Evolutionary conservation across 2,329 filamentous ascomycete genomes (phyloP).

Genomic region (Hypocrella siamensis): DNA sequence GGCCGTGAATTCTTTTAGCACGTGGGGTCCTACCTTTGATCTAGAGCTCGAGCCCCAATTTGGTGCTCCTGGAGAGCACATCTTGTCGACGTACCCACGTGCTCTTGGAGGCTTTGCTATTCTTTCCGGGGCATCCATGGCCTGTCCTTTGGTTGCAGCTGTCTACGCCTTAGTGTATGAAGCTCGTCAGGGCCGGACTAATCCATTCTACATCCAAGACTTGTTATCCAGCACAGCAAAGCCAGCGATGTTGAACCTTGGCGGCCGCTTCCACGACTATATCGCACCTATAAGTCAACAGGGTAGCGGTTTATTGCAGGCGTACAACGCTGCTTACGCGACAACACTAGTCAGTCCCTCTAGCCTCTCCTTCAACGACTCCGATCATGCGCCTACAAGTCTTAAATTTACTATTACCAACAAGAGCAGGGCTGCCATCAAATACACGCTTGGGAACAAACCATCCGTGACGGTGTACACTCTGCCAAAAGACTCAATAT

Average conservation of each 20-base stretch:
- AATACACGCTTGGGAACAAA: slow-evolving; percentile 31
- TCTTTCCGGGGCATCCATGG: slow-evolving; percentile 30
- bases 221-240: slow-evolving; percentile 23
- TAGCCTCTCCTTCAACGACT: slow-evolving; percentile 44
- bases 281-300: slow-evolving; percentile 38
- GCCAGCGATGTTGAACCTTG: slow-evolving; percentile 26
- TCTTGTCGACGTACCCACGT: slow-evolving; percentile 29
- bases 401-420: slow-evolving; percentile 36
- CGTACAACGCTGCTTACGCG: slow-evolving; percentile 37
- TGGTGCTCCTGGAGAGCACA: slow-evolving; percentile 21
- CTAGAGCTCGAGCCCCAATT: slow-evolving; percentile 23
- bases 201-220: slow-evolving; percentile 19
- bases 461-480: slow-evolving; percentile 36
- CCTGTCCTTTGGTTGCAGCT: slow-evolving; percentile 25
- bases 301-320: slow-evolving; percentile 28
- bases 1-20: slow-evolving; percentile 8
- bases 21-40: slow-evolving; percentile 26
- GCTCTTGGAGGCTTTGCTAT: slow-evolving; percentile 21
- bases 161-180: slow-evolving; percentile 22
- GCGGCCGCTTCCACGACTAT: slow-evolving; percentile 11
- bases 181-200: slow-evolving; percentile 24
- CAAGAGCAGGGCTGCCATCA: slow-evolving; percentile 27
- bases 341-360: slow-evolving; percentile 32
- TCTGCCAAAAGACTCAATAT: slow-evolving; percentile 12
- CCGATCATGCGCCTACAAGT: slow-evolving; percentile 8